Evolutionary conservation across 2,329 filamentous ascomycete genomes (phyloP).

Genomic region (Diaporthe helianthi): DNA sequence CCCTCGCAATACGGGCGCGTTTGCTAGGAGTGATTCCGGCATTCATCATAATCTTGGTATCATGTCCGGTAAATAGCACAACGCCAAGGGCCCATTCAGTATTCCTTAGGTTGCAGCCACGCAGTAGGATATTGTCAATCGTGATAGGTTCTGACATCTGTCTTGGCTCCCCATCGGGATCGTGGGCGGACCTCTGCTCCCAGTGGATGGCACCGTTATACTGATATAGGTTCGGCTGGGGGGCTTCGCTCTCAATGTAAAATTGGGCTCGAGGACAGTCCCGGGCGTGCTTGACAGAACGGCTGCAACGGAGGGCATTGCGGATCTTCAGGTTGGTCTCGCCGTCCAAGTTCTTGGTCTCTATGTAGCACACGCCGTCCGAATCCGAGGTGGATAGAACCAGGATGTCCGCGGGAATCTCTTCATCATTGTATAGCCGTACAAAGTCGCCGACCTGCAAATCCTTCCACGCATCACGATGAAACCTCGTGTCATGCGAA

Average conservation of each 20-base stretch:
- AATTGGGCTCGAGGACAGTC: constrained; percentile 94
- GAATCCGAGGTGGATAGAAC: constrained; percentile 92
- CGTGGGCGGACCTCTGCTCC: constrained; percentile 73
- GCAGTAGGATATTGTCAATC: constrained; percentile 93
- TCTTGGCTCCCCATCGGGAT: constrained; percentile 42
- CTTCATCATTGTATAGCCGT: constrained; percentile 94
- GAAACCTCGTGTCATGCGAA: constrained; percentile 80
- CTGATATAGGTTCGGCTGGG: constrained; percentile 93
- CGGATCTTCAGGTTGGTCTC: constrained; percentile 98
- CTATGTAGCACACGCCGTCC: constrained; percentile 94
- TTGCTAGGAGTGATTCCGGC: constrained; percentile 95
- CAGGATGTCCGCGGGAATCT: constrained; percentile 91
- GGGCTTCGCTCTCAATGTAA: constrained; percentile 84
- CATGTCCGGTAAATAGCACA: constrained; percentile 91
- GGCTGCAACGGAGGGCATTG: constrained; percentile 85
- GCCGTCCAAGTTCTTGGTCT: constrained; percentile 97
- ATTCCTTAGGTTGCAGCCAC: constrained; percentile 92
- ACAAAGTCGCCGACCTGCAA: constrained; percentile 96
- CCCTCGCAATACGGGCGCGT: constrained; percentile 86
- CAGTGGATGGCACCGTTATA: constrained; percentile 91
- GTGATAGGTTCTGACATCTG: constrained; percentile 87
- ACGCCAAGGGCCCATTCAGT: constrained; percentile 96
- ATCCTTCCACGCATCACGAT: constrained; percentile 94
- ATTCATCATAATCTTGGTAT: constrained; percentile 99
- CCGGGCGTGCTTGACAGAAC: constrained; percentile 82